Evolutionary conservation across 1,139 yeast genomes (phyloP), one percentile per base, ranked within the genome.

Genomic region (Sugiyamaella xylanicola): DNA sequence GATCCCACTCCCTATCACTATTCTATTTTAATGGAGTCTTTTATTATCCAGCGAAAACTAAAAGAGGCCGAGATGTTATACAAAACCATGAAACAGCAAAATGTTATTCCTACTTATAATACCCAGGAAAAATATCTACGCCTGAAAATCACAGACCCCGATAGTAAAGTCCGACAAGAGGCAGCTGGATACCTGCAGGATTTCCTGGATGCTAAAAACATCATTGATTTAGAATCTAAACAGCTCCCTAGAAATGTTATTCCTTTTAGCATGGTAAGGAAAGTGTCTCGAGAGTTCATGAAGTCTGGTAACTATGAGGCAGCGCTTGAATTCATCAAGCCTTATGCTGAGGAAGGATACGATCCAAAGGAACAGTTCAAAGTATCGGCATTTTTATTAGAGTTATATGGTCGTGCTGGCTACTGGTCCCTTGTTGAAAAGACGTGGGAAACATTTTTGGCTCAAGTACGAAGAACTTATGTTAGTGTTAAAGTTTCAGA

Each of bases 1-100:
- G 48, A 44, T 19, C 58, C 62, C 5, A 59, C 58, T 11, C 61
- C 64, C 7, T 65, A 63, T 27, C 72, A 71, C 53, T 70, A 63
- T 43, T 59, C 68, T 0, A 52, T 69, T 9, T 48, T 70, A 21
- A 63, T 68, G 60, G 57, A 61, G 8, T 63, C 61, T 3, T 61
- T 57, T 42, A 47, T 55, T n/a, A 42, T 46, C 15, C 46, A 40
- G 7, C 50, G 54, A 9, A 46, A 57, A 5, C 43, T 63, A n/a
- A 51, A 55, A 4, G 43, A 56, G 25, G 65, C 60, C 7, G 57
- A 57, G 15, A 47, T 51, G 44, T 48, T 65, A 4, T 66, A 59
- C 50, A 44, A 58, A n/a, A 59, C 60, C 21, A 55, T 65, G 53
- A 54, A 59, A 35, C 27, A 47, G 8, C 49, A 56, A 19, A 55